Evolutionary conservation across 192 early-diverging fungal species (phyloP), one percentile per base, ranked within the genome.

Genomic region (Dissophora globulifera): DNA sequence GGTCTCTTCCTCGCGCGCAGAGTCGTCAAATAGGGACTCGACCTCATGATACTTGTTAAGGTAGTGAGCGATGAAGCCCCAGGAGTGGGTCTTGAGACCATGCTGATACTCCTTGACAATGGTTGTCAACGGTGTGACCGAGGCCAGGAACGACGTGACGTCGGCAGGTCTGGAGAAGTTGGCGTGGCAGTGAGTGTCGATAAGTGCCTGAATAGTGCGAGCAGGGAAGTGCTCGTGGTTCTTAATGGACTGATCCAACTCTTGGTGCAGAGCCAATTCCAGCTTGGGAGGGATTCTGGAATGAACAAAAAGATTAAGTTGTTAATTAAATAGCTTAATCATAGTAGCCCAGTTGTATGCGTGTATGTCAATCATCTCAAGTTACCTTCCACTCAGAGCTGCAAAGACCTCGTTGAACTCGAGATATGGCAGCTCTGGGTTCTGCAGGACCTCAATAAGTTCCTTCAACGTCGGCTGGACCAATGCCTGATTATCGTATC

Each of bases 31-130:
- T 40, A 95, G 78, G 3, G 86, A 83, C 81, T 99, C 95, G 33
- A 93, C 88, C 52, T 91, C 85, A 50, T 91, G 85, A 85, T 96
- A 99, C 40, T 88, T 87, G 72, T 95, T 86, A 57, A 99, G 83
- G 20, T 97, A 86, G 29, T 86, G 71, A 22, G 85, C 86, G 47
- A 97, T 86, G 29, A 91, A 86, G 49, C 79, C 46, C 59, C 90
- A 87, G 72, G 93, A 94, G 63, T 93, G 91, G 8, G 83, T 84
- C 53, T 88, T 90, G 38, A 96, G 72, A 17, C 96, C 96, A 6
- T 85, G 61, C 54, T 84, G 56, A 79, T 94, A 97, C 50, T 83
- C 81, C 29, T 89, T 74, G 19, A 96, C 79, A 30, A 96, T 85
- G 3, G 71, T 56, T 19, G 76, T 80, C 32, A 99, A 53, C 6